phyloP scores from a whole-genome alignment of 352 stramenopile species.

The Pythium graminicola region DNA sequence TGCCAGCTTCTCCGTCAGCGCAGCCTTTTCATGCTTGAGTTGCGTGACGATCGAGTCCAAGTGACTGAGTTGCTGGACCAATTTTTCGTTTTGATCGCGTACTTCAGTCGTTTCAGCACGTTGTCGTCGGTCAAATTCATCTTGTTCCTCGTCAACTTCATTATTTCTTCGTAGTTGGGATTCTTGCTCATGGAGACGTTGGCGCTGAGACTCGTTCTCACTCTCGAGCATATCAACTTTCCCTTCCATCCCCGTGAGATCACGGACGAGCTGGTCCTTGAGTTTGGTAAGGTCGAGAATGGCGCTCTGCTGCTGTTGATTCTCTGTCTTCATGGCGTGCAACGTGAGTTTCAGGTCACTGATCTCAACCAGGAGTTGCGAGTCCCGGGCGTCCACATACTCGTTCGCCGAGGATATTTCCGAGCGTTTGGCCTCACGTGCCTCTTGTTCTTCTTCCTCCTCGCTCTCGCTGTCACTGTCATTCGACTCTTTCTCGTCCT shows the following conservation, averaged over 20 bases:
- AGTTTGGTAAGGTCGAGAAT: conserved; percentile 17
- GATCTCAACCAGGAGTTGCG: conserved; percentile 45
- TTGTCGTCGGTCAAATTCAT: conserved; percentile 16
- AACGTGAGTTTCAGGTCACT: conserved; percentile 40
- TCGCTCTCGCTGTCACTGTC: conserved; percentile 2
- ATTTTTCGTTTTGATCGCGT: conserved; percentile 21
- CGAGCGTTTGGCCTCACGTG: conserved; percentile 21
- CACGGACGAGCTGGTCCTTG: conserved; percentile 14
- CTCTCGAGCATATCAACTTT: conserved; percentile 14
- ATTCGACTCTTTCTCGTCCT: conserved; percentile 18
- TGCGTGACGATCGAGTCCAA: conserved; percentile 23
- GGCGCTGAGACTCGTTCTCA: conserved; percentile 15
- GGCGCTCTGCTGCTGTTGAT: conserved; percentile 6
- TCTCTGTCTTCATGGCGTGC: conserved; percentile 15
- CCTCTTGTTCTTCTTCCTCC: conserved; percentile 9
- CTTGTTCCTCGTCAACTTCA: conserved; percentile 13
- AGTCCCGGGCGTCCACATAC: conserved; percentile 50
- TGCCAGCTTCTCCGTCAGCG: conserved; percentile 13
- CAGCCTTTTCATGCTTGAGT: conserved; percentile 25
- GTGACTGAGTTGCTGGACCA: conserved; percentile 25
- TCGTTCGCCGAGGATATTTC: conserved; percentile 51
- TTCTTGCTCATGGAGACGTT: conserved; percentile 16
- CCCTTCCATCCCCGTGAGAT: conserved; percentile 10
- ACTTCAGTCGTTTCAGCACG: conserved; percentile 21
- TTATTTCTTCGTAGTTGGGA: conserved; percentile 4